Percentiles rank a stretch among this genome's conserved stretches.
phyloP scores from a whole-genome alignment of 1,139 yeast genomes.

The Scheffersomyces lignicola region DNA sequence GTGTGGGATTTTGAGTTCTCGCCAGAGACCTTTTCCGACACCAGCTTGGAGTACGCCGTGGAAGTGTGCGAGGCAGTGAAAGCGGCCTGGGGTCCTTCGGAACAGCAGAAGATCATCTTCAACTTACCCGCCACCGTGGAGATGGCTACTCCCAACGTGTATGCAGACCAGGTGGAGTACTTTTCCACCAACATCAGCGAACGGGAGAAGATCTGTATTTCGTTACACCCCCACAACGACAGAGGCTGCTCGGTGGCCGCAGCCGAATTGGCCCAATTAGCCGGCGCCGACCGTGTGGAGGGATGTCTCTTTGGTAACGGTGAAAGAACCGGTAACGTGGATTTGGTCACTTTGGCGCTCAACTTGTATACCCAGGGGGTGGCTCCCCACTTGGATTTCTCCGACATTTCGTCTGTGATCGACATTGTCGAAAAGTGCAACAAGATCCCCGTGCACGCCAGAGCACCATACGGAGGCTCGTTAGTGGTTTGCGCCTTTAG shows the following conservation, averaged over 20 bases:
- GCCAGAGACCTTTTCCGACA: slow-evolving; percentile 93
- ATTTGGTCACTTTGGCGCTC: slow-evolving; percentile 86
- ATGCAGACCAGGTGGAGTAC: slow-evolving; percentile 95
- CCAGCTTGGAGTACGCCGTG: slow-evolving; percentile 79
- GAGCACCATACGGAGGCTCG: slow-evolving; percentile 97
- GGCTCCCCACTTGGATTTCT: slow-evolving; percentile 80
- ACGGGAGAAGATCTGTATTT: slow-evolving; percentile 83
- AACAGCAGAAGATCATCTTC: slow-evolving; percentile 83
- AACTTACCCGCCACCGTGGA: slow-evolving; percentile 99
- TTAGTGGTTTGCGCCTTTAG: slow-evolving; percentile 95
- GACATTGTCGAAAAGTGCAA: slow-evolving; percentile 91
- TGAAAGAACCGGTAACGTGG: slow-evolving; percentile 98
- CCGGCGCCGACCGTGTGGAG: slow-evolving; percentile 97
- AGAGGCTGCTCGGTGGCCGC: slow-evolving; percentile 99
- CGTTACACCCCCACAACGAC: slow-evolving; percentile 94
- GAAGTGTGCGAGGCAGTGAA: slow-evolving; percentile 95
- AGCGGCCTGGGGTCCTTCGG: slow-evolving; percentile 87
- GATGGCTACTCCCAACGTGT: slow-evolving; percentile 89
- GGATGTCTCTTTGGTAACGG: slow-evolving; percentile 98
- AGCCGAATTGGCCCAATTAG: slow-evolving; percentile 88
- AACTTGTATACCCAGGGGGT: slow-evolving; percentile 95
- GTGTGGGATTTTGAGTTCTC: slow-evolving; percentile 91
- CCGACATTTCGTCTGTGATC: slow-evolving; percentile 77
- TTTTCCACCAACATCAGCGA: slow-evolving; percentile 75
- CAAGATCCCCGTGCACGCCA: slow-evolving; percentile 87